Percentiles rank a stretch among this genome's conserved stretches.
Evolutionary conservation across 129 eudicot species (phyloP).

Genomic region (sunflower (Helianthus annuus)): HanXRQr2.0-SUNRISE NC_035440.2:115491931-115492430

Average conservation of each 20-base stretch:
- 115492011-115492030: constrained; percentile 57
- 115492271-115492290: constrained; percentile 11
- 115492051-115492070: constrained; percentile 49
- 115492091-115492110: constrained; percentile 69
- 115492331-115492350: neutral
- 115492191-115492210: constrained; percentile 62
- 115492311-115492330: neutral
- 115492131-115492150: constrained; percentile 50
- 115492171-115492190: constrained; percentile 63
- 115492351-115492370: constrained; percentile 10
- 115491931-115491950: constrained; percentile 6
- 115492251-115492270: neutral
- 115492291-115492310: constrained; percentile 8
- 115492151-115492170: constrained; percentile 50
- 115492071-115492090: constrained; percentile 56
- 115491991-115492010: constrained; percentile 68
- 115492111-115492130: constrained; percentile 66
- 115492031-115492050: constrained; percentile 62
- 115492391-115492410: neutral
- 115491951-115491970: constrained; percentile 44
- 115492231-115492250: neutral
- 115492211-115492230: constrained; percentile 31
- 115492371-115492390: constrained; percentile 3
- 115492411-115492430: constrained; percentile 16
- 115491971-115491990: constrained; percentile 67